Evolutionary conservation across 2,329 filamentous ascomycete genomes (phyloP), one percentile per base, ranked within the genome.

Genomic region (Raffaelea arxii): DNA sequence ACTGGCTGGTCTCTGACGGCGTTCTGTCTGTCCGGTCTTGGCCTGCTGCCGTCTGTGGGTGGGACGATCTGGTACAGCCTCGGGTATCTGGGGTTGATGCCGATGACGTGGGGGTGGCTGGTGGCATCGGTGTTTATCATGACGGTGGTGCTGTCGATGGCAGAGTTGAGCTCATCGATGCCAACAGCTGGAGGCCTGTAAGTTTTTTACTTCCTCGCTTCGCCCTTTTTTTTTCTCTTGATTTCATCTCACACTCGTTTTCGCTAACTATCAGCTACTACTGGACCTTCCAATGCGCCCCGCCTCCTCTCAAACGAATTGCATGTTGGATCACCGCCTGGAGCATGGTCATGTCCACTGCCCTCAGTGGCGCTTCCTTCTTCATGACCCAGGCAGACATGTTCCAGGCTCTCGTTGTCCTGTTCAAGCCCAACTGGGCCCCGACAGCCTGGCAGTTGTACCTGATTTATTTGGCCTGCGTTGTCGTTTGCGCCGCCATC

Each of bases 31-130:
- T 43, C 46, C 1, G 46, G 46, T 2, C 41, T 47, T 12, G 46
- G 46, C 3, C 36, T 47, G 21, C 25, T 47, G 5, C 46, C 46
- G 6, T 44, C 41, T 4, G 16, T 47, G 9, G 46, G 46, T 7
- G 46, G 46, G 6, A 47, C 46, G 2, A 39, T 47, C 11, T 47
- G 46, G 46, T 47, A 47, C 41, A 47, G 46, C 24, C 36, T 47
- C 2, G 46, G 46, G 16, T 47, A 47, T 18, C 46, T 47, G 2
- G 46, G 46, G 10, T 27, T 47, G 12, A 44, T 47, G 46, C 41
- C 46, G 11, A 47, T 47, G 46, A 47, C 46, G 10, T 47, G 46
- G 46, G 41, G 46, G 41, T 47, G 46, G 46, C 41, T 47, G 21
- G 41, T 22, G 6, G 46, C 46, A 4, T 22, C 41, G 10, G 25